phyloP scores from a whole-genome alignment of 352 stramenopile genomes.

The Globisporangium irregulare region DNA sequence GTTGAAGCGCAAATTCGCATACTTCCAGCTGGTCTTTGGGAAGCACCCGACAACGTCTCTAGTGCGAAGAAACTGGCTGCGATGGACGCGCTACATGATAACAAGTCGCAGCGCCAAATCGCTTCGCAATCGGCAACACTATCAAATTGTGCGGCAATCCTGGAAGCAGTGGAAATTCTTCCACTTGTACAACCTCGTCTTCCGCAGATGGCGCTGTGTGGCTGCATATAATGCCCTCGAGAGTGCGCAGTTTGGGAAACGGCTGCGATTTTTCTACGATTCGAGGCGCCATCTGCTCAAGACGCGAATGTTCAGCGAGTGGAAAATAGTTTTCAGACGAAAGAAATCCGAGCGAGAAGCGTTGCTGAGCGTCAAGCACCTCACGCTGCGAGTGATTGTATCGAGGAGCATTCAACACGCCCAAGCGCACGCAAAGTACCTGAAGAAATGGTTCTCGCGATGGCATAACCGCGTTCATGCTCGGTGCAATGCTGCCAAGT shows the following conservation, averaged over 20 bases:
- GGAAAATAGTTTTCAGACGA: neutral
- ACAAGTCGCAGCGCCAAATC: neutral
- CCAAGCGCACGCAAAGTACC: neutral
- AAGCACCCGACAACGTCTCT: slow-evolving; percentile 28
- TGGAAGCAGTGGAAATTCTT: slow-evolving; percentile 32
- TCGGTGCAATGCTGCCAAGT: slow-evolving; percentile 3
- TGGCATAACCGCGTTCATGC: slow-evolving; percentile 1
- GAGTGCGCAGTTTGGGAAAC: slow-evolving; percentile 28
- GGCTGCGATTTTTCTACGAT: slow-evolving; percentile 29
- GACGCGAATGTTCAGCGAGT: neutral
- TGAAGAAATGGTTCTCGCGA: slow-evolving; percentile 12
- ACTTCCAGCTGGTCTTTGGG: slow-evolving; percentile 40
- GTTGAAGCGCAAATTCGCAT: slow-evolving; percentile 28
- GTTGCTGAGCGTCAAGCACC: neutral
- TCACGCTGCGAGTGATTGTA: slow-evolving; percentile 5
- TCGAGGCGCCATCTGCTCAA: neutral
- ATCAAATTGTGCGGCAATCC: slow-evolving; percentile 3
- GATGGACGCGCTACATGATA: slow-evolving; percentile 26
- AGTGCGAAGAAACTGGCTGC: slow-evolving; percentile 23
- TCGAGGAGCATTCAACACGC: neutral
- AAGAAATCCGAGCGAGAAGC: neutral
- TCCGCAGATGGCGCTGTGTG: slow-evolving; percentile 24
- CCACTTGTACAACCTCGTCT: slow-evolving; percentile 16
- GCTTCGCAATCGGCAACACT: slow-evolving; percentile 12
- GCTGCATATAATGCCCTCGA: slow-evolving; percentile 10